Evolutionary conservation across 2,329 filamentous ascomycete species (phyloP).

Genomic region (Huntiella decipiens): DNA sequence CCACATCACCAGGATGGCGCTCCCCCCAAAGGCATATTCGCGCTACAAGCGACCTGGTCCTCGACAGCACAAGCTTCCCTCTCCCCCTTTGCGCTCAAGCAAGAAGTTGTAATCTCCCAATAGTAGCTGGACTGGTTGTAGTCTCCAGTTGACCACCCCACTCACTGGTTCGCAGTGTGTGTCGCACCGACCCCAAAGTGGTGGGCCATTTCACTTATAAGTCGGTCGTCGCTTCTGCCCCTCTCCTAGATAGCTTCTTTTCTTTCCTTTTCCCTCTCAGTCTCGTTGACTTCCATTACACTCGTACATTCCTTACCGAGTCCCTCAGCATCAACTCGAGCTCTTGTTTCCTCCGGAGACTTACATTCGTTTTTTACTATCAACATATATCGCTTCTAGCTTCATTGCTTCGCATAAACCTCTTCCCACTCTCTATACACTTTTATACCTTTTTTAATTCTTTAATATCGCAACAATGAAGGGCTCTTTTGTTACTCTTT

Average conservation of each 20-base stretch:
- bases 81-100: too few relatives aligned
- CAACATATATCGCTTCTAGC: not conserved
- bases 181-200: too few relatives aligned
- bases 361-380: slow-evolving; percentile 7
- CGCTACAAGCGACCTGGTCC: too few relatives aligned
- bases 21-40: too few relatives aligned
- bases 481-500: slow-evolving; percentile 10
- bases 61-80: too few relatives aligned
- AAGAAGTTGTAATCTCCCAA: too few relatives aligned
- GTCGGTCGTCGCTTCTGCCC: not conserved
- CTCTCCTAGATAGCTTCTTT: not conserved
- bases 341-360: slow-evolving; percentile 6
- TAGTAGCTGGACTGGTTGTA: too few relatives aligned
- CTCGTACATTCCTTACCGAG: slow-evolving; percentile 9
- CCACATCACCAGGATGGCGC: too few relatives aligned
- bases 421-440: not conserved
- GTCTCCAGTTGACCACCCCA: too few relatives aligned
- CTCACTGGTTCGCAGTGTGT: too few relatives aligned
- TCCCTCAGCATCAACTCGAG: slow-evolving; percentile 7
- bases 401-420: slow-evolving; percentile 6
- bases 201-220: too few relatives aligned
- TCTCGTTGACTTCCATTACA: slow-evolving; percentile 10
- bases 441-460: slow-evolving; percentile 5
- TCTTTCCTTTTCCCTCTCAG: slow-evolving; percentile 2
- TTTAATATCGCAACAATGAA: slow-evolving; percentile 6